Evolutionary conservation across 2,329 filamentous ascomycete species (phyloP).

Genomic region (Trichoderma citrinoviride): DNA sequence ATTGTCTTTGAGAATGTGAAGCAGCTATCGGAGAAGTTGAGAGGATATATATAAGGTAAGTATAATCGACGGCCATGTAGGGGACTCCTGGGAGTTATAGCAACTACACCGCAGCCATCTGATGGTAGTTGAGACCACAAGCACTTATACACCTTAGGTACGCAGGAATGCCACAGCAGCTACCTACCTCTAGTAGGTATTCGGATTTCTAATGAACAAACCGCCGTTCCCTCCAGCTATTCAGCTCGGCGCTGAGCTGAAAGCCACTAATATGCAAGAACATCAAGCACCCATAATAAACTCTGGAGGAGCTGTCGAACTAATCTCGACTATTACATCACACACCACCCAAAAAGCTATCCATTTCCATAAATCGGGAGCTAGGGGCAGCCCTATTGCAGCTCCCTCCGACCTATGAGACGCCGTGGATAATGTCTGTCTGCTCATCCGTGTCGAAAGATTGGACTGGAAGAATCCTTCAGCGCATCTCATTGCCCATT

Average conservation of each 20-base stretch:
- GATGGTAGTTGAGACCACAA: too few relatives aligned
- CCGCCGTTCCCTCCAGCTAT: not conserved
- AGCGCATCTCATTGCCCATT: not conserved
- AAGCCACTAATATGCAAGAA: not conserved
- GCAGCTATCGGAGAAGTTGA: not conserved
- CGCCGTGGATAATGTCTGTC: not conserved
- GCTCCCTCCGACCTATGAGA: not conserved
- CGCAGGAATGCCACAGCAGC: not conserved
- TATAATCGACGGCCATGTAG: too few relatives aligned
- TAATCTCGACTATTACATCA: conserved; percentile 15
- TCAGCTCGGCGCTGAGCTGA: conserved; percentile 1
- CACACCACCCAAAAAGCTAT: not conserved
- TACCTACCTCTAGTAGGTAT: not conserved
- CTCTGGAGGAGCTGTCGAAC: not conserved
- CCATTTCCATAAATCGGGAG: not conserved
- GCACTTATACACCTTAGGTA: not conserved
- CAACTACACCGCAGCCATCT: too few relatives aligned
- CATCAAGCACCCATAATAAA: not conserved
- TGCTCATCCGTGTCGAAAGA: not conserved
- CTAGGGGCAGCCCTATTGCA: not conserved
- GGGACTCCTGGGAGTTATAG: too few relatives aligned
- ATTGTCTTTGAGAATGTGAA: not conserved
- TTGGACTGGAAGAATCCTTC: not conserved
- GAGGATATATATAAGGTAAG: too few relatives aligned
- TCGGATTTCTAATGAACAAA: not conserved